Conservation (phyloP, 2,329 filamentous ascomycete species). For the Chalara sp. region DNA sequence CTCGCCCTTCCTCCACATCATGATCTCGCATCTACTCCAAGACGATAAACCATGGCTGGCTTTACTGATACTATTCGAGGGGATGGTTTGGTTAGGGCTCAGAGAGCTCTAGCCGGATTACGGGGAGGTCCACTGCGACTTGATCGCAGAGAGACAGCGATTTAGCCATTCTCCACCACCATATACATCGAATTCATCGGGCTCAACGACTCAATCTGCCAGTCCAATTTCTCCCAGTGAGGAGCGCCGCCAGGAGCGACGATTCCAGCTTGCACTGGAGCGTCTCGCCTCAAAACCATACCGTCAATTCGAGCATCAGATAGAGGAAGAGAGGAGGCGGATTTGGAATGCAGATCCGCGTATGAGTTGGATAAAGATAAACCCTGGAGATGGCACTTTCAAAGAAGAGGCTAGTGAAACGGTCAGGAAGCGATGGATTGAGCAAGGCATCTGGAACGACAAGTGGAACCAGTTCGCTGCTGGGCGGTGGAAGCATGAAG, state of each 20-base stretch:
- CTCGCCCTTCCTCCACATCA: not conserved
- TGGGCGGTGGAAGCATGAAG: slow-evolving; percentile 11
- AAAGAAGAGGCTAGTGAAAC: slow-evolving; percentile 11
- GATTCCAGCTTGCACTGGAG: not conserved
- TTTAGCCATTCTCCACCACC: not conserved
- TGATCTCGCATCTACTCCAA: not conserved
- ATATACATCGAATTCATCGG: not conserved
- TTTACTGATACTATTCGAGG: slow-evolving; percentile 7
- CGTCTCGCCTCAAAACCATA: not conserved
- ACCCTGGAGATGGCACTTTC: not conserved
- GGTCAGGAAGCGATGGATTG: slow-evolving; percentile 20
- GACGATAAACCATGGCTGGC: not conserved
- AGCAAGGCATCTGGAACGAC: slow-evolving; percentile 20
- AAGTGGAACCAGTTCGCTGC: slow-evolving; percentile 3
- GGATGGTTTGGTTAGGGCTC: slow-evolving; percentile 5
- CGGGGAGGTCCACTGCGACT: not conserved
- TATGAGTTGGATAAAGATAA: slow-evolving; percentile 1
- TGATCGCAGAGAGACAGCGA: not conserved
- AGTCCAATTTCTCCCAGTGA: not conserved
- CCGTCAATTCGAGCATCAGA: slow-evolving; percentile 8
- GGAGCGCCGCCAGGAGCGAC: not conserved
- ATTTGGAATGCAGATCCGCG: slow-evolving; percentile 9
- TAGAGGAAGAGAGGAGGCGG: slow-evolving; percentile 7
- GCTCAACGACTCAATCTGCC: not conserved
- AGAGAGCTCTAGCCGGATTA: slow-evolving; percentile 6